Evolutionary conservation across 1,139 yeast genomes (phyloP), one percentile per base, ranked within the genome.

Genomic region (Pichia sorboxylosa): DNA sequence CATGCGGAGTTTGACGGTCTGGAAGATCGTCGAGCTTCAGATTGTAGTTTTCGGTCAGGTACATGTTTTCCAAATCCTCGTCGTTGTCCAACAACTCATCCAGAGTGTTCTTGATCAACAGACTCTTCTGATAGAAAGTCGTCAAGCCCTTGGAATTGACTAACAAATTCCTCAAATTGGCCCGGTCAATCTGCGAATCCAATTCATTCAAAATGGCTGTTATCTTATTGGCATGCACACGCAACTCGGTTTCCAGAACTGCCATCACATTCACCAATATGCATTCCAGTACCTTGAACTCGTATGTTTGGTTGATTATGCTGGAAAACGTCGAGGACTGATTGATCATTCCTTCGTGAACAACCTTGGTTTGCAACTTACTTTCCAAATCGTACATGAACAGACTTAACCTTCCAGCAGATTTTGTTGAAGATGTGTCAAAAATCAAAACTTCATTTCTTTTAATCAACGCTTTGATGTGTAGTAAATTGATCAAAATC

Each of bases 351-450:
- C 40, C 36, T 3, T 47, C 50, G 36, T 49, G 52, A 39, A 40
- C 52, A 22, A 26, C 41, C 28, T 40, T 45, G 3, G 57, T 46
- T 26, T 79, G 74, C 36, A 92, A 63, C 53, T 84, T 84, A 46
- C 84, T 75, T 48, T 87, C 97, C 35, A 92, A 59, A 55, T 92
- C 98, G 53, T 90, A 87, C 73, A 90, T 81, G 54, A 92, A 82
- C 18, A 85, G 65, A 10, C 94, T 84, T 40, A 90, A 64, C 36
- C 77, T 73, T 13, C 73, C 61, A n/a, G 76, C 78, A 1, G 65
- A 78, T 52, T 57, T 67, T 39, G 51, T 61, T 53, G 47, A 78
- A 10, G 52, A 31, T 0, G 60, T 53, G 47, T 80, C 90, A 51
- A 81, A 81, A 5, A 80, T 64, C 57, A 77, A 66, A 6, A 80